phyloP scores from a whole-genome alignment of 2,329 filamentous ascomycete genomes.

The Ceratocystis harringtonii region DNA sequence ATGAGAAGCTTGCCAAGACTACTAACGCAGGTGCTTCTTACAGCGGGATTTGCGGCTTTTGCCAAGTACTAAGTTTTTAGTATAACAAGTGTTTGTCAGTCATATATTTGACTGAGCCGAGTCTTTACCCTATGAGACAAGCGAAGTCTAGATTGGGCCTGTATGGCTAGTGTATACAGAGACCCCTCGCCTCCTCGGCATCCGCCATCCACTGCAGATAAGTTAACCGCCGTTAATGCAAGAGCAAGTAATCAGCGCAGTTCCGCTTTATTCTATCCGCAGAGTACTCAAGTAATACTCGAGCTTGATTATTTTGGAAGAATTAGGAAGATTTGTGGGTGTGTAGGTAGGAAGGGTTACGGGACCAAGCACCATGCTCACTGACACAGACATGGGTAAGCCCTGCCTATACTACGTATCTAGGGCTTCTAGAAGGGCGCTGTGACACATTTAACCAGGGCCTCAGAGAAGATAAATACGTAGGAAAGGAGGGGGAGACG shows the following conservation, averaged over 20 bases:
- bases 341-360: no score
- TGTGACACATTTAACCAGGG: no score
- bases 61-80: background rate
- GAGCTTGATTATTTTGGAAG: background rate
- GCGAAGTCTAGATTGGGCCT: background rate
- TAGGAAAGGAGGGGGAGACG: no score
- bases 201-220: background rate
- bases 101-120: background rate
- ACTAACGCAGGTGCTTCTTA: background rate
- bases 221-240: background rate
- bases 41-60: background rate
- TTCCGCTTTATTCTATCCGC: background rate
- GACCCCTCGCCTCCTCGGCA: background rate
- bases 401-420: no score
- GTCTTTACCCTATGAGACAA: background rate
- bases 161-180: background rate
- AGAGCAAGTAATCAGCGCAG: background rate
- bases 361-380: no score
- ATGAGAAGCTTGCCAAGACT: background rate
- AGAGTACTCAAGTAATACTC: no score
- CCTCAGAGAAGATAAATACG: no score
- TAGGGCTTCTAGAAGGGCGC: no score
- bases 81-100: background rate
- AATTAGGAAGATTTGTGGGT: background rate
- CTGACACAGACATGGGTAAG: no score